These are phyloP conservation scores for Dimocarpus longan DNA, from an alignment of 345 rosid species.

Conservation along the genomic window DNA sequence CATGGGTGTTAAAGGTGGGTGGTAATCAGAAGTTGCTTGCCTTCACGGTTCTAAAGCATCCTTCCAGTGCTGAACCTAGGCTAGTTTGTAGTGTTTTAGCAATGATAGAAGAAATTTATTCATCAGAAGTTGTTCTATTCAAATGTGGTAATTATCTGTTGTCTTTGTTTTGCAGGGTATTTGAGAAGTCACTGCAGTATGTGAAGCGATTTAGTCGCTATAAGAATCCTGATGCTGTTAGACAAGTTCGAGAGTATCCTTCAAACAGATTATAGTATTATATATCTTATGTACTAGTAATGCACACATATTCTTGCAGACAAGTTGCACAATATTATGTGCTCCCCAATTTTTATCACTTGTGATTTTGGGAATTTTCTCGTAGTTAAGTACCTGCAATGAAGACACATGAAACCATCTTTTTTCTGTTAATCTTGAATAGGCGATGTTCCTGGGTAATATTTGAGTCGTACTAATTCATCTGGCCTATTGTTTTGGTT, in stretches of 20 bases:
- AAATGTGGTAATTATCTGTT: constrained; percentile 11
- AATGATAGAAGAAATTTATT: no score
- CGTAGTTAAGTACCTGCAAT: not conserved
- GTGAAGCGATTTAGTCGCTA: constrained; percentile 98
- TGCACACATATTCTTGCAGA: not conserved
- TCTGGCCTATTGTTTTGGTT: not conserved
- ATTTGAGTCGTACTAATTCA: not conserved
- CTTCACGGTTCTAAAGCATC: not conserved
- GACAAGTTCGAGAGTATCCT: constrained; percentile 99
- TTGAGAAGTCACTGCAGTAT: constrained; percentile 97
- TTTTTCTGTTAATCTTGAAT: not conserved
- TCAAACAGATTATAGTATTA: not conserved
- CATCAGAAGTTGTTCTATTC: not conserved
- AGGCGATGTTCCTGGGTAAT: not conserved
- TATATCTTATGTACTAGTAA: not conserved
- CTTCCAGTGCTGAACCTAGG: not conserved
- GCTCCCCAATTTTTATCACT: not conserved
- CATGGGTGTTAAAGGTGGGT: not conserved
- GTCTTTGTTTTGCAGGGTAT: constrained; percentile 56
- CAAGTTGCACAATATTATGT: not conserved
- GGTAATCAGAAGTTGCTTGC: not conserved
- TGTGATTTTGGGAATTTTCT: not conserved
- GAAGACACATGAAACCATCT: not conserved
- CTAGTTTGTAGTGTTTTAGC: not conserved
- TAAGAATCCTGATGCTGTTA: constrained; percentile 96